Percentiles rank a stretch among this genome's conserved stretches.
Conservation (phyloP, 371 early-diverging fungal genomes). For the Entomophthora muscae region DNA sequence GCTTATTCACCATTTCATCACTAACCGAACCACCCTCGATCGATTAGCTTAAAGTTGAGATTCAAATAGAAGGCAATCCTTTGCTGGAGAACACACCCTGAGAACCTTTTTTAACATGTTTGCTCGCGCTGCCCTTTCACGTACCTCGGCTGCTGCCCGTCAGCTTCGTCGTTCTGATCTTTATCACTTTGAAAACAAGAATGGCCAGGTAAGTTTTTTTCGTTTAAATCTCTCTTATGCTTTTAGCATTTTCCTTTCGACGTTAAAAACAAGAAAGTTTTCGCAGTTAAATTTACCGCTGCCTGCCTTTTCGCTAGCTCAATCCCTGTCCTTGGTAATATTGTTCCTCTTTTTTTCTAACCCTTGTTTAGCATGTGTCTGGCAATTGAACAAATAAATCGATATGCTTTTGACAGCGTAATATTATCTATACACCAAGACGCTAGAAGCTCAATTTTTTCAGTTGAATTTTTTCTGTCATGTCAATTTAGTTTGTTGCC, state of each 20-base stretch:
- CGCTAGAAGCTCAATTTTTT: too few relatives aligned
- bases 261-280: conserved; percentile 3
- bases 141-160: conserved; percentile 18
- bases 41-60: too few relatives aligned
- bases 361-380: conserved; percentile 1
- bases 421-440: too few relatives aligned
- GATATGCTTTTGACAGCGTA: too few relatives aligned
- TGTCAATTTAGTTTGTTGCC: too few relatives aligned
- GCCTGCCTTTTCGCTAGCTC: not conserved
- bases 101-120: conserved; percentile 12
- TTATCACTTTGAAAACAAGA: conserved; percentile 25
- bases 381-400: conserved; percentile 5
- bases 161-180: conserved; percentile 25
- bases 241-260: conserved; percentile 8
- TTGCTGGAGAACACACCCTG: too few relatives aligned
- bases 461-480: too few relatives aligned
- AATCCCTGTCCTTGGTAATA: conserved; percentile 4
- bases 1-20: too few relatives aligned
- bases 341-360: not conserved
- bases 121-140: conserved; percentile 23
- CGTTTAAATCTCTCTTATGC: not conserved
- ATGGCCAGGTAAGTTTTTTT: conserved; percentile 18
- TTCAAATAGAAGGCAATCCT: too few relatives aligned
- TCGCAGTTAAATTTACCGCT: conserved; percentile 7
- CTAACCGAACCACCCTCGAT: too few relatives aligned